phyloP scores from a whole-genome alignment of 331 rosid species.

The Quercus tomentella region DNA sequence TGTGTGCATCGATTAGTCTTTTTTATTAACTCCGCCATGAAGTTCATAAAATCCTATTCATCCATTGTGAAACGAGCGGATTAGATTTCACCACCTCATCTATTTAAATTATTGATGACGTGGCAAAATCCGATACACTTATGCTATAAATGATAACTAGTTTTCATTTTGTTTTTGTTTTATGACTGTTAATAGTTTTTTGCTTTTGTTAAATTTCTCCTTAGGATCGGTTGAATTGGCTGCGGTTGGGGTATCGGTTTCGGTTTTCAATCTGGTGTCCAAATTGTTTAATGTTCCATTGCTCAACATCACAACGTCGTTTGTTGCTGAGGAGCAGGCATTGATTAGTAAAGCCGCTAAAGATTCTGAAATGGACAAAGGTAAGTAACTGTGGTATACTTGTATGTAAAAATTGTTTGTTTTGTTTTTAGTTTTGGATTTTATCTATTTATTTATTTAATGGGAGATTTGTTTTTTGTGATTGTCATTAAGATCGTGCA shows the following conservation, averaged over 20 bases:
- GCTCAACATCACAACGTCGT: slow-evolving; percentile 87
- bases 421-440: neutral
- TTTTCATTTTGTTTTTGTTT: neutral
- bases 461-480: slow-evolving; percentile 10
- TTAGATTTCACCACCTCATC: no score
- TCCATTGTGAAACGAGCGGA: no score
- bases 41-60: no score
- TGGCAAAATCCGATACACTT: neutral
- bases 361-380: slow-evolving; percentile 25
- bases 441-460: slow-evolving; percentile 8
- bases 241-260: slow-evolving; percentile 84
- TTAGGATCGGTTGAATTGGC: slow-evolving; percentile 91
- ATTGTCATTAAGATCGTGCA: slow-evolving; percentile 30
- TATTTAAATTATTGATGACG: no score
- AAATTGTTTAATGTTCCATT: slow-evolving; percentile 85
- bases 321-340: slow-evolving; percentile 85
- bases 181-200: slow-evolving; percentile 2
- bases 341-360: slow-evolving; percentile 22
- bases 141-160: neutral
- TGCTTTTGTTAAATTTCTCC: slow-evolving; percentile 17
- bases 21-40: no score
- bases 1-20: neutral
- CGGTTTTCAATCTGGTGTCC: slow-evolving; percentile 80
- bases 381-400: slow-evolving; percentile 6
- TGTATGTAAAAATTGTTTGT: no score